Conservation (phyloP, 106 monocot genomes). For the Platanthera guangdongensis region DNA sequence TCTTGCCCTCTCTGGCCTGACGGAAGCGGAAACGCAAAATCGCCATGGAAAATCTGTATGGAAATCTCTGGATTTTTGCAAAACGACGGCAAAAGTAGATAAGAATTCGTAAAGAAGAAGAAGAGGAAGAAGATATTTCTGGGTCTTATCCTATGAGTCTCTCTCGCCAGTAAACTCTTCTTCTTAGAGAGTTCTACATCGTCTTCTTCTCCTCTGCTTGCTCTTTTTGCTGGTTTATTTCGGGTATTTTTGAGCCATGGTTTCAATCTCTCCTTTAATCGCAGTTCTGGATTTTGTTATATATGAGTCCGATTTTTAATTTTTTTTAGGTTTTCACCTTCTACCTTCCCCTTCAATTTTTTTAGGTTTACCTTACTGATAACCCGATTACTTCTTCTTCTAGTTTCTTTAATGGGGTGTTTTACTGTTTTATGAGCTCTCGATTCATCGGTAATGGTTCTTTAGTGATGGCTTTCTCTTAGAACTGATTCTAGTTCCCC, state of each 20-base stretch:
- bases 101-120: not conserved
- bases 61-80: not conserved
- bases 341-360: not conserved
- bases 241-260: not conserved
- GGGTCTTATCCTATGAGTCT: not conserved
- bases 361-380: not conserved
- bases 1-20: not conserved
- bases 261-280: not conserved
- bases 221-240: not conserved
- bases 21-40: not conserved
- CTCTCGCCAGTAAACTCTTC: not conserved
- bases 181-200: not conserved
- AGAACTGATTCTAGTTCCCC: not conserved
- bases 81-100: not conserved
- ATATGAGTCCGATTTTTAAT: not conserved
- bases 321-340: not conserved
- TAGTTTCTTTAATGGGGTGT: not conserved
- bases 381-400: too few species aligned
- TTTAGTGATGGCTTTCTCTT: not conserved
- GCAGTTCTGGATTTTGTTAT: not conserved
- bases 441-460: not conserved
- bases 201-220: not conserved
- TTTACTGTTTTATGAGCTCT: not conserved
- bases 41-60: not conserved
- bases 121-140: conserved; percentile 3